These are phyloP conservation scores for Xylariaceae sp. DNA, from an alignment of 2,329 filamentous ascomycete species.

Conservation along the genomic window DNA sequence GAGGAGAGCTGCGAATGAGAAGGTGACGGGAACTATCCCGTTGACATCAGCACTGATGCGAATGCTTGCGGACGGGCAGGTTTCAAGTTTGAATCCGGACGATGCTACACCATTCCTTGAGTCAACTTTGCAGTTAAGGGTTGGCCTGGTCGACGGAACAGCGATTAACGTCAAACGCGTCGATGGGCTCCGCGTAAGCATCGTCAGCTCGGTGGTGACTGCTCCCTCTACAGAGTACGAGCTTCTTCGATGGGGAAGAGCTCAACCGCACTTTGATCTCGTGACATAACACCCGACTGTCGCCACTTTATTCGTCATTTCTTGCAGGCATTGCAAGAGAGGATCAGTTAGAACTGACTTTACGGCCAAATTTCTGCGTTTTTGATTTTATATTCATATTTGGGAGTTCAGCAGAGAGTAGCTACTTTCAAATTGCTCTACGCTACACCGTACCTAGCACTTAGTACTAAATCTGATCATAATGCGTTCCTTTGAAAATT, in stretches of 20 bases:
- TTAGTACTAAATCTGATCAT: neutral
- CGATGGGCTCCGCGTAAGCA: constrained; percentile 34
- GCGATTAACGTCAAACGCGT: constrained; percentile 30
- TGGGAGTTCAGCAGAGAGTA: neutral
- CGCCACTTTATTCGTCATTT: constrained; percentile 1
- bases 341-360: constrained; percentile 7
- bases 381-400: constrained; percentile 20
- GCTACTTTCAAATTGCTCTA: neutral
- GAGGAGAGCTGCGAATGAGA: constrained; percentile 33
- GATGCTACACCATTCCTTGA: constrained; percentile 42
- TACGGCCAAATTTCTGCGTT: constrained; percentile 15
- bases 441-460: neutral
- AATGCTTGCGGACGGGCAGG: constrained; percentile 36
- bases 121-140: constrained; percentile 35
- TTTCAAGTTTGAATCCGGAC: constrained; percentile 38
- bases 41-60: constrained; percentile 47
- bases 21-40: constrained; percentile 48
- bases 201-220: constrained; percentile 38
- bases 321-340: neutral
- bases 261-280: constrained; percentile 30
- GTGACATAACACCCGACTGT: constrained; percentile 18
- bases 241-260: constrained; percentile 38
- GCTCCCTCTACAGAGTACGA: constrained; percentile 33
- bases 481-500: neutral
- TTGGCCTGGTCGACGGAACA: constrained; percentile 31